Conservation (phyloP, 1,284 basidiomycete species). For the Moesziomyces sp. region DNA sequence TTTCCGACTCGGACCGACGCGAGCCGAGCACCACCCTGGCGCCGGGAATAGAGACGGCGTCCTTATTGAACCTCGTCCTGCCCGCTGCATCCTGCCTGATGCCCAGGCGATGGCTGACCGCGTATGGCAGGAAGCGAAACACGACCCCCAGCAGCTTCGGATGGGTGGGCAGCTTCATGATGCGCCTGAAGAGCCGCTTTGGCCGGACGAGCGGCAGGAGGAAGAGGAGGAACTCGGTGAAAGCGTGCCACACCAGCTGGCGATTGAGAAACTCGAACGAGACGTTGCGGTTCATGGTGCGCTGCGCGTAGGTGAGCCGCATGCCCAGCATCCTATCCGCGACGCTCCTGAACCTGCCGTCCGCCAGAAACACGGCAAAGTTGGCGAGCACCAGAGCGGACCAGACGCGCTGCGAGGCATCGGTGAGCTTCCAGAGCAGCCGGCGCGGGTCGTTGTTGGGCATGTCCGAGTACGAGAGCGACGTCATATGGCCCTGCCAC, state of each 20-base stretch:
- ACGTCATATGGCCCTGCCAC: constrained; percentile 79
- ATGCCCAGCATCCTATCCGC: constrained; percentile 84
- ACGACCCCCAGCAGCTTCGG: constrained; percentile 61
- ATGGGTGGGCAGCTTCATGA: constrained; percentile 69
- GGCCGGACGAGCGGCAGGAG: constrained; percentile 84
- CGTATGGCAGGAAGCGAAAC: constrained; percentile 55
- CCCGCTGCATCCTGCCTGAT: constrained; percentile 38
- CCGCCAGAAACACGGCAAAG: constrained; percentile 85
- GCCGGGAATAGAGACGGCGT: constrained; percentile 27
- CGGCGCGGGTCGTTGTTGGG: constrained; percentile 70
- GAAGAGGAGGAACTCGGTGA: constrained; percentile 97
- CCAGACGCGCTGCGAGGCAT: constrained; percentile 75
- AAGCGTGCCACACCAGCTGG: constrained; percentile 98
- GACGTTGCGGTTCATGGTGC: constrained; percentile 81
- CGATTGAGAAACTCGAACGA: constrained; percentile 99
- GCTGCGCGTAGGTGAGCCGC: constrained; percentile 79
- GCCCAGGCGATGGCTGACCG: constrained; percentile 45
- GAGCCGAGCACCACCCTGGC: constrained; percentile 23
- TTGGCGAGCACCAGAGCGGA: constrained; percentile 77
- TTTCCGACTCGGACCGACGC: constrained; percentile 3
- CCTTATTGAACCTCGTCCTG: constrained; percentile 18
- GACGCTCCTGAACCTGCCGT: constrained; percentile 88
- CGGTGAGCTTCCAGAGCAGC: constrained; percentile 77
- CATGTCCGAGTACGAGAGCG: constrained; percentile 84
- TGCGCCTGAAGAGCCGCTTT: constrained; percentile 73